These are phyloP conservation scores for Aspergillus ustus DNA, from an alignment of 2,329 filamentous ascomycete genomes.

Conservation along the genomic window DNA sequence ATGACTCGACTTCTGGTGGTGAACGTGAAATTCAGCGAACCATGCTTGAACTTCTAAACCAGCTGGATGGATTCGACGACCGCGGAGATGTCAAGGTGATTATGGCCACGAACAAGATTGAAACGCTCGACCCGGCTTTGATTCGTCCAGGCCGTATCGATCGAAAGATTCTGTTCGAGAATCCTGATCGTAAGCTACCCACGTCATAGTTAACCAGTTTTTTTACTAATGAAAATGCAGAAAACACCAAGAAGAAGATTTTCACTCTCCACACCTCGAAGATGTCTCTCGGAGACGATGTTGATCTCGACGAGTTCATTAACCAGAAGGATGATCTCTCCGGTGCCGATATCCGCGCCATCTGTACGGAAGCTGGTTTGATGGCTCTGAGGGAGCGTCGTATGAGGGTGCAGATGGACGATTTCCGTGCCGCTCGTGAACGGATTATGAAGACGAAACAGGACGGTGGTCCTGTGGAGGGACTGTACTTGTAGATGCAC, in stretches of 20 bases:
- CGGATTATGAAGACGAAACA: constrained; percentile 97
- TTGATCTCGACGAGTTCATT: constrained; percentile 99
- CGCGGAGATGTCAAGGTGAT: constrained; percentile 99
- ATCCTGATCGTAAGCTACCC: constrained; percentile 64
- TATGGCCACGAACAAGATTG: constrained; percentile 99
- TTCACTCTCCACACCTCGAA: constrained; percentile 98
- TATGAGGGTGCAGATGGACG: constrained; percentile 99
- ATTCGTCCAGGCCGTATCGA: constrained; percentile 98
- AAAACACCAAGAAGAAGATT: constrained; percentile 97
- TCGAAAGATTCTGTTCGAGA: constrained; percentile 87
- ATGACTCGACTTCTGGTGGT: constrained; percentile 94
- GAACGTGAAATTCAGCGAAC: constrained; percentile 97
- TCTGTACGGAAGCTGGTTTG: constrained; percentile 95
- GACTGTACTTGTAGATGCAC: constrained; percentile 84
- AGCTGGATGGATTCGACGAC: constrained; percentile 98
- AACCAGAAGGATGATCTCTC: constrained; percentile 97
- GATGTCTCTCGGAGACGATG: constrained; percentile 94
- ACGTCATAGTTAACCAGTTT: neutral
- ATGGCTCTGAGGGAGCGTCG: constrained; percentile 91
- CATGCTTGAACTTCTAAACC: constrained; percentile 97
- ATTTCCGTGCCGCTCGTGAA: constrained; percentile 91
- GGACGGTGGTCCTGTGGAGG: constrained; percentile 90
- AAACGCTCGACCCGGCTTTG: constrained; percentile 91
- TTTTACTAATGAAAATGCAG: constrained; percentile 37
- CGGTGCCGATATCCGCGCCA: constrained; percentile 97